Percentiles rank a stretch among this genome's conserved stretches.
phyloP scores from a whole-genome alignment of 2,329 filamentous ascomycete species.

The Diaporthe citrichinensis region DNA sequence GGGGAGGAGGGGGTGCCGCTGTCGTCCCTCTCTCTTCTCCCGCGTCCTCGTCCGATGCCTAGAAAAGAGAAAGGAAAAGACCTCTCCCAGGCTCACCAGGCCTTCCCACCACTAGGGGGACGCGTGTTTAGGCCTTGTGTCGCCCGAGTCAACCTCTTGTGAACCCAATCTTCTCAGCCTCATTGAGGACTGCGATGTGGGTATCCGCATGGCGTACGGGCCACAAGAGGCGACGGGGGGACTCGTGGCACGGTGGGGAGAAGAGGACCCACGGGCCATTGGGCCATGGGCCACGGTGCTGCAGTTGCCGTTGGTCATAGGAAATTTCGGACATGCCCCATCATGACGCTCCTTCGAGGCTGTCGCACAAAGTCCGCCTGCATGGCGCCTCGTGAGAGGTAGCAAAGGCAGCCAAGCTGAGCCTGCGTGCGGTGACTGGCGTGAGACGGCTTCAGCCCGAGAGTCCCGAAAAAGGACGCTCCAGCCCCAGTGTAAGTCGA shows the following conservation, averaged over 20 bases:
- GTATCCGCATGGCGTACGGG: conserved; percentile 11
- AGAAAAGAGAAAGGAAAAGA: background rate
- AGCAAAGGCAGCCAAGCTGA: conserved; percentile 3
- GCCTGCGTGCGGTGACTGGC: background rate
- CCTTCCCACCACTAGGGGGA: background rate
- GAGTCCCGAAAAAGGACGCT: background rate
- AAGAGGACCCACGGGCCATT: conserved; percentile 2
- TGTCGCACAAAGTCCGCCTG: conserved; percentile 9
- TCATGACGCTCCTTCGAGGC: conserved; percentile 17
- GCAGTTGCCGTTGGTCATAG: conserved; percentile 30
- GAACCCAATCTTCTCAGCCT: conserved; percentile 33
- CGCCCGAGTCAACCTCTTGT: conserved; percentile 30
- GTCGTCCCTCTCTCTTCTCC: background rate
- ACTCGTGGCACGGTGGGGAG: background rate
- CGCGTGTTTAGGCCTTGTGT: background rate
- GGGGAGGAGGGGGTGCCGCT: background rate
- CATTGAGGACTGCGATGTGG: conserved; percentile 24
- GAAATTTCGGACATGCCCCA: conserved; percentile 17
- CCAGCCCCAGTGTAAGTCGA: background rate
- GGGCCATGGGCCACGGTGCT: conserved; percentile 12
- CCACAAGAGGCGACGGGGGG: background rate
- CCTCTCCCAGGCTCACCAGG: background rate
- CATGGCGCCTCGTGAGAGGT: conserved; percentile 9
- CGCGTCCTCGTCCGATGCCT: conserved; percentile 6
- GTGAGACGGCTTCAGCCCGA: conserved; percentile 5